A percentile compares a stretch with the other conserved stretches of the same genome.
Conservation (phyloP, 768 basidiomycete genomes). For the Stropharia rugosoannulata region DNA sequence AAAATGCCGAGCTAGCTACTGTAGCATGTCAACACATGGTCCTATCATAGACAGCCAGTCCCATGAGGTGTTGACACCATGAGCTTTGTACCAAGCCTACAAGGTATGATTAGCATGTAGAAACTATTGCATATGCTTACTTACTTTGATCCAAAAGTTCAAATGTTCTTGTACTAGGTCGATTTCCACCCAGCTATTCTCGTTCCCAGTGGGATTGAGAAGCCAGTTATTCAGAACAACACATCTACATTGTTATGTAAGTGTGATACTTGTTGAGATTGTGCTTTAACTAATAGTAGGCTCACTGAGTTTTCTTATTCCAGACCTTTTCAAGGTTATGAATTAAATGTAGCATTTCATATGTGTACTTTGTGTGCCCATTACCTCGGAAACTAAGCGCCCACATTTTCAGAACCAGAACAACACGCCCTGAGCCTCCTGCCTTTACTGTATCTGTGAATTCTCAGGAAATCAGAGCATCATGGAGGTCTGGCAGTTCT, state of each 20-base stretch:
- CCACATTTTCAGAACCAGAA: conserved; percentile 26
- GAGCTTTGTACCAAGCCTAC: conserved; percentile 26
- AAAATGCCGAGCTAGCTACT: conserved; percentile 17
- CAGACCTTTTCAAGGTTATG: conserved; percentile 26
- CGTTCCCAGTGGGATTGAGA: conserved; percentile 27
- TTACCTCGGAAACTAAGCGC: conserved; percentile 28
- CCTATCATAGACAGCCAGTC: conserved; percentile 30
- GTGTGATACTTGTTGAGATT: no score
- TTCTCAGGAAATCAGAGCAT: conserved; percentile 25
- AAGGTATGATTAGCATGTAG: no score
- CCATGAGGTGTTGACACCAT: conserved; percentile 32
- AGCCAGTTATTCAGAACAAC: conserved; percentile 31
- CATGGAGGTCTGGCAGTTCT: no score
- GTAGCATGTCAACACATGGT: conserved; percentile 24
- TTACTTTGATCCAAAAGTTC: conserved; percentile 32
- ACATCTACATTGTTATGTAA: conserved; percentile 7
- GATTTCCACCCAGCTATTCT: conserved; percentile 23
- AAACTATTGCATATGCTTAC: background rate
- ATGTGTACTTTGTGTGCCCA: conserved; percentile 30
- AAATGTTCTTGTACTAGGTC: conserved; percentile 33
- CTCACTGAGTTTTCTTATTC: conserved; percentile 19
- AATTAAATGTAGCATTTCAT: conserved; percentile 30
- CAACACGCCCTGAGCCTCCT: conserved; percentile 29
- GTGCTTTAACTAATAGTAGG: no score
- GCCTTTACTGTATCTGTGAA: conserved; percentile 29